A percentile compares a stretch with the other conserved stretches of the same genome.
phyloP scores from a whole-genome alignment of 2,329 filamentous ascomycete species.

The Sclerotinia nivalis region DNA sequence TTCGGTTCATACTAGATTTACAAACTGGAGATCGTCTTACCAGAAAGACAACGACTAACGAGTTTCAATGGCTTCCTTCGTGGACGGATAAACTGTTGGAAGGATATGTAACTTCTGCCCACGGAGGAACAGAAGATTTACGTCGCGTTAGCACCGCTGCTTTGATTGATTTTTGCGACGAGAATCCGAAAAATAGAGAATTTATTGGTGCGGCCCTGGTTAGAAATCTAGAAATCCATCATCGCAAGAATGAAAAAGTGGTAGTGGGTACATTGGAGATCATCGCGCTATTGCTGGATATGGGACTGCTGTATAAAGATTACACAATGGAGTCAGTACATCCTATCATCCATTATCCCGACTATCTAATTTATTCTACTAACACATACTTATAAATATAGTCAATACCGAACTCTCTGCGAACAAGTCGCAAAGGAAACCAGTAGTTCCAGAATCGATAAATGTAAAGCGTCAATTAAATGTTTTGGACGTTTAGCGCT shows the following conservation, averaged over 20 bases:
- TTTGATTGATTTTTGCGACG: conserved; percentile 55
- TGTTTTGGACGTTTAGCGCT: conserved; percentile 3
- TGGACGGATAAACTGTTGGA: conserved; percentile 55
- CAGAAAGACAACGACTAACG: conserved; percentile 24
- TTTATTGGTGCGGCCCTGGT: conserved; percentile 52
- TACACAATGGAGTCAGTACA: not conserved
- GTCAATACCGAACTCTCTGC: conserved; percentile 1
- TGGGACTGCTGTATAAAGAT: not conserved
- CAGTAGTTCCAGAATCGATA: not conserved
- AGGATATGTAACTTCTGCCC: conserved; percentile 71
- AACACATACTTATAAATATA: not conserved
- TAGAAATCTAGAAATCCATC: conserved; percentile 54
- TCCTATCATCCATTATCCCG: not conserved
- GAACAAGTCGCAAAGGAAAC: not conserved
- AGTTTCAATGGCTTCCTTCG: conserved; percentile 22
- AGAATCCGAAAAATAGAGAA: conserved; percentile 36
- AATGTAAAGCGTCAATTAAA: conserved; percentile 5
- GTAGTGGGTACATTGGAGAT: conserved; percentile 76
- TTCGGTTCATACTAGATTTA: conserved; percentile 31
- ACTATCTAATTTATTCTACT: not conserved
- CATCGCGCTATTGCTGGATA: conserved; percentile 72
- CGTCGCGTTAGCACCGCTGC: conserved; percentile 68
- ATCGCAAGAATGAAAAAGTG: conserved; percentile 62
- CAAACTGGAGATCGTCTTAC: conserved; percentile 23
- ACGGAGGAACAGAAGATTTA: conserved; percentile 75